Base-by-base conservation (phyloP, 108 stramenopile species). In the Epipyxis sp. region DNA sequence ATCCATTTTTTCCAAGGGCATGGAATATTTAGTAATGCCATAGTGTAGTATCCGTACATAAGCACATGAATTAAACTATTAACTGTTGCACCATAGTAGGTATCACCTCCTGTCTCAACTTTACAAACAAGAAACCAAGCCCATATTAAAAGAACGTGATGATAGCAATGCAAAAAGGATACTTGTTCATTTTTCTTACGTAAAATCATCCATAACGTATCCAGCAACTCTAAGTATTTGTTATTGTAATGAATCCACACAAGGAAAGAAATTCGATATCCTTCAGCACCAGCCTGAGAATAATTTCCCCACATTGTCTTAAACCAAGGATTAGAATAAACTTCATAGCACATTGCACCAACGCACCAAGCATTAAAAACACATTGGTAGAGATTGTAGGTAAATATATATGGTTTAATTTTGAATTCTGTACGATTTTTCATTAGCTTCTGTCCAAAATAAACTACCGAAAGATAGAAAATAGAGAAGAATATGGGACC, bases 21-120 rank as follows among this genome's bases (percentile, higher is more conserved):
- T 43, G 13, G 6, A 3, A 74, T 42, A 6, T 25, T 25, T 6
- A 74, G 13, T 6, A 77, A 39, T 3, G 76, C 58, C 1, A 79
- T 45, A 13, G 68, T 61, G 45, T 79, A 79, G 78, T 79, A 79
- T 29, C 78, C 68, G 43, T 79, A 79, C 78, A 79, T 79, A 1
- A 79, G 34, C 1, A 79, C 78, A 42, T 79, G 78, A 57, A 79
- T 79, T 42, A 69, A 69, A 30, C 59, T 65, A 69, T 79, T 79
- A 13, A 41, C 35, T 1, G 6, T n/a, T 2, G 34, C 59, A 35
- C 78, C 78, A 57, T 34, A 79, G 59, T 42, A 79, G 1, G 40
- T 34, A 40, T 69, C 78, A 10, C 78, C 78, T 1, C 78, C 46
- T 1, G 68, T 35, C 20, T 59, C 78, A 1, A 61, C 1, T 2